Percentiles rank a stretch among this genome's conserved stretches.
These are phyloP conservation scores for Sicyos edulis DNA, from an alignment of 306 rosid genomes.

Conservation along the genomic window DNA sequence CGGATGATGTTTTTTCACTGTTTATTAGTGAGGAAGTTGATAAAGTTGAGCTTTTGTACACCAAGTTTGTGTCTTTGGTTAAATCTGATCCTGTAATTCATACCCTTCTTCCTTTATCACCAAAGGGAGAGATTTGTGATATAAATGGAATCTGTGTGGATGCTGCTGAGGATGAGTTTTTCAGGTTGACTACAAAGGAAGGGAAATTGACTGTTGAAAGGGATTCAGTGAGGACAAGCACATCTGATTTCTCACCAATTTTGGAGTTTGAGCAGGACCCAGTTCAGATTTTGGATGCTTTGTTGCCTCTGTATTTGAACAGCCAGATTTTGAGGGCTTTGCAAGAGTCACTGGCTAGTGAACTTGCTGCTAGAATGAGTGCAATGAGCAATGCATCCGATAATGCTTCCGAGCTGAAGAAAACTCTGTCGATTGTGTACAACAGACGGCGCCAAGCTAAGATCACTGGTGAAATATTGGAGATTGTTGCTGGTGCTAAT, in stretches of 20 bases:
- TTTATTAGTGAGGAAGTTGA: constrained; percentile 81
- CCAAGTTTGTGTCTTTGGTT: constrained; percentile 74
- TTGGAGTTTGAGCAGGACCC: constrained; percentile 92
- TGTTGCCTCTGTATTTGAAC: constrained; percentile 78
- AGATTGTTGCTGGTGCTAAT: constrained; percentile 84
- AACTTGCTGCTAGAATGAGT: constrained; percentile 85
- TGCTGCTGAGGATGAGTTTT: constrained; percentile 85
- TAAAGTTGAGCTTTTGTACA: constrained; percentile 78
- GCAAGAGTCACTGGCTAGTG: constrained; percentile 88
- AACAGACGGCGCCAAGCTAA: constrained; percentile 84
- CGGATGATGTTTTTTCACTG: constrained; percentile 79
- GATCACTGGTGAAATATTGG: constrained; percentile 86
- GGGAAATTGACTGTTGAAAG: constrained; percentile 84
- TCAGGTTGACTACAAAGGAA: constrained; percentile 78
- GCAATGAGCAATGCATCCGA: constrained; percentile 84
- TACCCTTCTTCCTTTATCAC: constrained; percentile 81
- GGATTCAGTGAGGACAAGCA: constrained; percentile 47
- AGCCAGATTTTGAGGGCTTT: constrained; percentile 82
- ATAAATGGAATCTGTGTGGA: constrained; percentile 73
- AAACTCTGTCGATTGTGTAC: constrained; percentile 43
- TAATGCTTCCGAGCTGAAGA: constrained; percentile 69
- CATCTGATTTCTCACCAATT: constrained; percentile 54
- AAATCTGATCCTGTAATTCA: constrained; percentile 72
- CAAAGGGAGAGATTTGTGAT: constrained; percentile 88
- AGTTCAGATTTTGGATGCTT: constrained; percentile 84